Evolutionary conservation across 192 early-diverging fungal species (phyloP), one percentile per base, ranked within the genome.

Genomic region (Coemansia erecta): DNA sequence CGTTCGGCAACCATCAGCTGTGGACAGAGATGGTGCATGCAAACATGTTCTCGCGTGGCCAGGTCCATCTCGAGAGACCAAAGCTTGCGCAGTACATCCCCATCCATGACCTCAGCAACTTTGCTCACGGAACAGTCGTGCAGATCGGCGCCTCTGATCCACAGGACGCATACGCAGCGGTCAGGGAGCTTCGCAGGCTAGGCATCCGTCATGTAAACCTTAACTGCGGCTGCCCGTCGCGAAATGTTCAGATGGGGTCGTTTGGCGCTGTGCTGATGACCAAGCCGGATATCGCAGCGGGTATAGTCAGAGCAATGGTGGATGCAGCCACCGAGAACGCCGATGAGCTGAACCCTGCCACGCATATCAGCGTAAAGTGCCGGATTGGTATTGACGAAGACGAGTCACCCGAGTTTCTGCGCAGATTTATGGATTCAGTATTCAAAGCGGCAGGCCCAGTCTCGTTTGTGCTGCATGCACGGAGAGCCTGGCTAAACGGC

Each of bases 1-100:
- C 85, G 31, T 80, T 81, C 6, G 60, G 72, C 6, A 68, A 74
- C 39, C 80, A 84, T 60, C 68, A 74, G 39, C 75, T 89, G 22
- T 91, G 87, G 66, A 86, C 84, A 1, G 89, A 91, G 65, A 91
- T 91, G 89, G 70, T 88, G 19, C 89, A 89, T 58, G 77, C 77
- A 22, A 73, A 73, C 46, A 59, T 60, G 22, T 80, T 80, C 22
- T 66, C 77, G 21, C 70, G 67, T 44, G 77, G 67, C 8, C 53
- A 52, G 8, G 59, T 73, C 14, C 66, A 70, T 40, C 44, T 31
- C 2, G 54, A 66, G 22, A 23, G 40, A 11, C 14, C n/a, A 9
- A 59, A 59, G 40, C 64, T 80, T 0, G 64, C 66, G 3, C 42
- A 70, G 26, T 50, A 67, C 37, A 17, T 80, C 33, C 72, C 72